Conservation (phyloP, 495 filamentous ascomycete genomes). For the Viridothelium virens region DNA sequence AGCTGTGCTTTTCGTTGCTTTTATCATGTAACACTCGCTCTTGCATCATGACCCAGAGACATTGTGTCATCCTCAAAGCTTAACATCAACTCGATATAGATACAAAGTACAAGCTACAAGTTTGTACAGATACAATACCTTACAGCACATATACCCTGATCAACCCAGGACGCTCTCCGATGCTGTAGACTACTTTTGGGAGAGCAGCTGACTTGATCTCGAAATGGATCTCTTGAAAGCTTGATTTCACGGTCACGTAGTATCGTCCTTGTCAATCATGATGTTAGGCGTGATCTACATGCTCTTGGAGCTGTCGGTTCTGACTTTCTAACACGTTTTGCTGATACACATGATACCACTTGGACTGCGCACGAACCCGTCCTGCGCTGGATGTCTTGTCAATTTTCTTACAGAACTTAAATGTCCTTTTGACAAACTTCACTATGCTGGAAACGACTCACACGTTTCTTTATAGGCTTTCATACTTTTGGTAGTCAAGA, state of each 20-base stretch:
- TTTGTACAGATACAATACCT: too few species aligned
- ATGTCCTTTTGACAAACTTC: conserved; percentile 7
- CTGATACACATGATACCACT: conserved; percentile 11
- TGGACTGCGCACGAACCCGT: conserved; percentile 11
- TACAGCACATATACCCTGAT: too few species aligned
- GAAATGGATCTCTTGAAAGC: too few species aligned
- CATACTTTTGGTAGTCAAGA: conserved; percentile 16
- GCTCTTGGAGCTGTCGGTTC: conserved; percentile 15
- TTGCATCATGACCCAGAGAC: background rate
- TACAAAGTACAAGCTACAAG: background rate
- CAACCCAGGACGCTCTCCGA: too few species aligned
- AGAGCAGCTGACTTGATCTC: too few species aligned
- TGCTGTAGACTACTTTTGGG: too few species aligned
- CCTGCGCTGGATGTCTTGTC: conserved; percentile 13
- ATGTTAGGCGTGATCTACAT: conserved; percentile 16
- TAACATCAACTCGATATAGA: background rate
- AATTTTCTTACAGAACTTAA: conserved; percentile 12
- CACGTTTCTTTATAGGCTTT: conserved; percentile 16
- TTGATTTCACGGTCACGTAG: conserved; percentile 13
- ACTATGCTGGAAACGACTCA: conserved; percentile 16
- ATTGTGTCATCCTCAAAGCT: background rate
- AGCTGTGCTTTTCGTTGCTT: background rate
- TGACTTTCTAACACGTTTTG: conserved; percentile 11
- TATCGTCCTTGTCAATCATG: conserved; percentile 17
- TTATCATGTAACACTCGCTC: background rate